Conservation (phyloP, 768 basidiomycete species). For the Rhizopogon vulgaris region DNA sequence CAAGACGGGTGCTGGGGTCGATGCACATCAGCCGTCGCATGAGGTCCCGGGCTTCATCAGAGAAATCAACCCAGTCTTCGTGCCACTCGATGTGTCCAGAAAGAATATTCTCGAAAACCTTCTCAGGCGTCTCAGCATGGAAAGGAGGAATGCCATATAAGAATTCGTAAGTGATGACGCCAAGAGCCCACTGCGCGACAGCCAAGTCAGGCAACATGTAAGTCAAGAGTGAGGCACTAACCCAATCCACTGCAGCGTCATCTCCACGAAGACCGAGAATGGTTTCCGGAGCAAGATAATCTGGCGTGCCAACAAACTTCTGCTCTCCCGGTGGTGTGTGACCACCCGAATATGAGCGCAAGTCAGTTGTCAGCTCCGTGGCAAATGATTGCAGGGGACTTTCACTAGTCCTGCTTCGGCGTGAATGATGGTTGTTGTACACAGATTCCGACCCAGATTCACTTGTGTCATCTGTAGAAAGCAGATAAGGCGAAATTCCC, state of each 20-base stretch:
- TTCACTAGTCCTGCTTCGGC: conserved; percentile 50
- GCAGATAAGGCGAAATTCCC: conserved; percentile 61
- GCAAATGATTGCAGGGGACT: conserved; percentile 87
- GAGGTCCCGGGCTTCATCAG: conserved; percentile 82
- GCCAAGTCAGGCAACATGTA: conserved; percentile 7
- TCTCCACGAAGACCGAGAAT: conserved; percentile 94
- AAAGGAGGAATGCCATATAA: conserved; percentile 96
- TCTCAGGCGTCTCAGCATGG: conserved; percentile 94
- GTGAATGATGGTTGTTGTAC: conserved; percentile 50
- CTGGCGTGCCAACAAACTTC: conserved; percentile 96
- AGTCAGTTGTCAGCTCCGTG: conserved; percentile 75
- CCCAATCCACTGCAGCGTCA: conserved; percentile 96
- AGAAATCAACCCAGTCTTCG: conserved; percentile 86
- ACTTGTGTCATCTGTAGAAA: conserved; percentile 71
- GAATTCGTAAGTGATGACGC: conserved; percentile 98
- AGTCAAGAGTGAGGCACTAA: conserved; percentile 32
- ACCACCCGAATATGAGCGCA: conserved; percentile 60
- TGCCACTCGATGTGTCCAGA: conserved; percentile 95
- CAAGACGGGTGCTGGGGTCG: conserved; percentile 76
- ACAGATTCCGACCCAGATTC: conserved; percentile 87
- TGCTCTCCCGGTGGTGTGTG: conserved; percentile 78
- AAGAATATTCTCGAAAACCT: conserved; percentile 97
- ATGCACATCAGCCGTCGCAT: conserved; percentile 81
- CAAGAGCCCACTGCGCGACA: conserved; percentile 83
- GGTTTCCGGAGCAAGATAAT: conserved; percentile 94